These are phyloP conservation scores for Clausena lansium DNA, from an alignment of 345 rosid species.

Conservation along the genomic window DNA sequence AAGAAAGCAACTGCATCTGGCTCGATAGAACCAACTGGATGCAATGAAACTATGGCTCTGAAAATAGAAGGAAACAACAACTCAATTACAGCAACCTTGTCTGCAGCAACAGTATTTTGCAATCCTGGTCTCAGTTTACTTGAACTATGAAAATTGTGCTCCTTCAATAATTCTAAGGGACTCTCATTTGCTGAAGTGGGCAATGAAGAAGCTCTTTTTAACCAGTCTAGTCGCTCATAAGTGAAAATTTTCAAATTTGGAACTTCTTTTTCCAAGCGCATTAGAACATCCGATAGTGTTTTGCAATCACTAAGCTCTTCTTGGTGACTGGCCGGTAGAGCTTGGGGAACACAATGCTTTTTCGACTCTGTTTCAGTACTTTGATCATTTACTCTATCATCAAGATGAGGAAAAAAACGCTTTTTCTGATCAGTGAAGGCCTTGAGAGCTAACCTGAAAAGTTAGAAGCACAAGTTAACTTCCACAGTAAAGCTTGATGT, in stretches of 20 bases:
- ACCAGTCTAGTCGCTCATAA: constrained; percentile 79
- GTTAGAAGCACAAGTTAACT: constrained; percentile 11
- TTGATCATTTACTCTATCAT: constrained; percentile 47
- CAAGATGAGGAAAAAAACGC: constrained; percentile 81
- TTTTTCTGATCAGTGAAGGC: constrained; percentile 94
- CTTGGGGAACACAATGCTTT: constrained; percentile 43
- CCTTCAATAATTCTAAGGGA: constrained; percentile 51
- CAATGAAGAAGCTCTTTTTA: constrained; percentile 70
- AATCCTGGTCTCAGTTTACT: constrained; percentile 55
- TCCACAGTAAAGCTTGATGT: background rate
- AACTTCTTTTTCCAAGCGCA: constrained; percentile 52
- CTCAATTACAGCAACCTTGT: constrained; percentile 73
- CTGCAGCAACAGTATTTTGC: constrained; percentile 37
- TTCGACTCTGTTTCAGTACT: constrained; percentile 46
- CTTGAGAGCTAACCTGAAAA: constrained; percentile 84
- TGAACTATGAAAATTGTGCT: constrained; percentile 49
- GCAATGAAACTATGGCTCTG: constrained; percentile 79
- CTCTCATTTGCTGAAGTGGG: constrained; percentile 63
- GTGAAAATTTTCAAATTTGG: constrained; percentile 62
- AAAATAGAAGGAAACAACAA: constrained; percentile 67
- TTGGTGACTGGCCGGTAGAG: constrained; percentile 24
- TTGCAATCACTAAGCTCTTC: constrained; percentile 52
- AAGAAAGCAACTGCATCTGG: constrained; percentile 96
- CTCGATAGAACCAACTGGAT: constrained; percentile 87
- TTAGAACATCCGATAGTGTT: constrained; percentile 62